Conservation (phyloP, 1,139 yeast genomes). For the Pichia terricola region DNA sequence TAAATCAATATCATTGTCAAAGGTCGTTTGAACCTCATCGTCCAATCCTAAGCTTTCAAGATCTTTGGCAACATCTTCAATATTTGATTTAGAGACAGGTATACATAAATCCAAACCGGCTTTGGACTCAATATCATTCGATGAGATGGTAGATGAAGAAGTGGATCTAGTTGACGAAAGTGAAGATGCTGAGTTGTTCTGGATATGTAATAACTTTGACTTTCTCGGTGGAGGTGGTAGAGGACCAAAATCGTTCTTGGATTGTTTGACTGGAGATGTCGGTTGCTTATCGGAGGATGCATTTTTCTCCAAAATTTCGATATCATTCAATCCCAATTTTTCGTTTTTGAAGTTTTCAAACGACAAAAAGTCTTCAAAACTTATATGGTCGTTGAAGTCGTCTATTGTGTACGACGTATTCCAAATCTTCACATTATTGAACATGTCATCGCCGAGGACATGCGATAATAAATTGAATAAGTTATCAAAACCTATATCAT, state of each 20-base stretch:
- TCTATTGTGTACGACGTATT: slow-evolving; percentile 12
- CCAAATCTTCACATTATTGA: slow-evolving; percentile 13
- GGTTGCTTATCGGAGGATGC: slow-evolving; percentile 1
- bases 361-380: slow-evolving; percentile 18
- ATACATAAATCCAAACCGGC: slow-evolving; percentile 1
- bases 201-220: not conserved
- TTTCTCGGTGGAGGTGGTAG: slow-evolving; percentile 12
- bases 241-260: not conserved
- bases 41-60: slow-evolving; percentile 9
- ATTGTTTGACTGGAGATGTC: slow-evolving; percentile 8
- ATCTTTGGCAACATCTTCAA: slow-evolving; percentile 4
- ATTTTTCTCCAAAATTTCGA: slow-evolving; percentile 6
- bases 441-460: slow-evolving; percentile 13
- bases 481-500: slow-evolving; percentile 22
- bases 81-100: slow-evolving; percentile 7
- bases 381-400: slow-evolving; percentile 18
- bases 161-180: not conserved
- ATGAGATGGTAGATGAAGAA: not conserved
- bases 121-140: not conserved
- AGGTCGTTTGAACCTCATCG: not conserved
- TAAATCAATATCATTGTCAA: not conserved
- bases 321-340: slow-evolving; percentile 8
- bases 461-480: slow-evolving; percentile 22
- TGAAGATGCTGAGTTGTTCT: not conserved
- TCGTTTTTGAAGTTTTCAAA: slow-evolving; percentile 17